A percentile compares a stretch with the other conserved stretches of the same genome.
These are phyloP conservation scores for Termitomyces sp. DNA, from an alignment of 768 basidiomycete species.

Conservation along the genomic window DNA sequence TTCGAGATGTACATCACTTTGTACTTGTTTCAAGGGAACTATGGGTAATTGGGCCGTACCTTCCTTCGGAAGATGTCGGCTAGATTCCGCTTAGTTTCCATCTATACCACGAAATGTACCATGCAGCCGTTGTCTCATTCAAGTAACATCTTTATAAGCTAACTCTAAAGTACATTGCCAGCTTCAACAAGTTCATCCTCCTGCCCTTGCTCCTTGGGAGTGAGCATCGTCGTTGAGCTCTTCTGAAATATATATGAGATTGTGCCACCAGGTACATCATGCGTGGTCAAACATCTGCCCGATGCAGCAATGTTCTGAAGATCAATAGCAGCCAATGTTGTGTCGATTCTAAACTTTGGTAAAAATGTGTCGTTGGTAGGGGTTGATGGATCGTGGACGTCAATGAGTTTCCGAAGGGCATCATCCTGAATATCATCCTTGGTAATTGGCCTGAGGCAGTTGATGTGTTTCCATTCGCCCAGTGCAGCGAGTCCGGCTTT, in stretches of 20 bases:
- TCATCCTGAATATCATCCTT: conserved; percentile 56
- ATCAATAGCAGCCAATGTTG: conserved; percentile 38
- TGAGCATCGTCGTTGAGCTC: conserved; percentile 12
- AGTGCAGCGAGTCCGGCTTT: conserved; percentile 64
- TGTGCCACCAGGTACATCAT: conserved; percentile 56
- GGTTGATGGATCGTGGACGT: conserved; percentile 7
- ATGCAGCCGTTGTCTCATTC: neutral
- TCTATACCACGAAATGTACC: conserved; percentile 8
- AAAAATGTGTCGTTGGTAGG: neutral
- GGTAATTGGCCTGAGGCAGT: conserved; percentile 49
- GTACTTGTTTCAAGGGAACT: neutral
- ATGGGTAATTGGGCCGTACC: neutral
- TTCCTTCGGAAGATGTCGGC: neutral
- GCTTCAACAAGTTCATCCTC: neutral
- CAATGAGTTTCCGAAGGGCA: conserved; percentile 48
- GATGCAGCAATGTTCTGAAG: conserved; percentile 36
- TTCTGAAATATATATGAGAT: conserved; percentile 76
- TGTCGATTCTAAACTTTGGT: conserved; percentile 11
- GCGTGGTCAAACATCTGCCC: conserved; percentile 24
- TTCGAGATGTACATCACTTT: neutral
- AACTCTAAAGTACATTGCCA: neutral
- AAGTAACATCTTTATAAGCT: neutral
- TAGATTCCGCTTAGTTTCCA: conserved; percentile 9
- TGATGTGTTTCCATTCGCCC: conserved; percentile 80
- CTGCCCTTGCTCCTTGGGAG: neutral